Conservation (phyloP, 345 rosid genomes). For the Syzygium jambos region DNA sequence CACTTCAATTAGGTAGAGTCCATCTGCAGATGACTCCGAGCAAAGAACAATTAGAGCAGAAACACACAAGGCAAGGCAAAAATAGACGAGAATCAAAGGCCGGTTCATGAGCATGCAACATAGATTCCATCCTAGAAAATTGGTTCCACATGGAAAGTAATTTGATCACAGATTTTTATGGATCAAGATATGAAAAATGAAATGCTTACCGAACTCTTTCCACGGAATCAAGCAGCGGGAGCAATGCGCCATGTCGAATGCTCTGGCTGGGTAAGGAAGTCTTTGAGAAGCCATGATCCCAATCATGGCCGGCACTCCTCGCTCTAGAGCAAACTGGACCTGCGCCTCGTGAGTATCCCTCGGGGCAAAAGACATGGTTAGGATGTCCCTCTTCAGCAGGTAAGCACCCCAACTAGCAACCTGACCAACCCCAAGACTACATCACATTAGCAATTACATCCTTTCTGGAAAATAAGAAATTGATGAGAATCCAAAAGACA, state of each 20-base stretch:
- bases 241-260: constrained; percentile 96
- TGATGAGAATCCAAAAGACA: background rate
- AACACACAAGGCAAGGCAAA: background rate
- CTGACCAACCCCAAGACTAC: constrained; percentile 15
- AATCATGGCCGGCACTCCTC: constrained; percentile 96
- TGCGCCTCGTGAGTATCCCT: constrained; percentile 98
- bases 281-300: constrained; percentile 79
- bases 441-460: background rate
- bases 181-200: background rate
- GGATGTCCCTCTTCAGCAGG: constrained; percentile 70
- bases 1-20: constrained; percentile 76
- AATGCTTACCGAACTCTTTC: constrained; percentile 44
- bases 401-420: constrained; percentile 98
- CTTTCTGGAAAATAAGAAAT: background rate
- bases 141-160: background rate
- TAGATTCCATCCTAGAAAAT: background rate
- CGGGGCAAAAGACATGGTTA: constrained; percentile 88
- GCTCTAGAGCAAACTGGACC: constrained; percentile 90
- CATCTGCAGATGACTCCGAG: constrained; percentile 33
- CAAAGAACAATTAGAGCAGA: background rate
- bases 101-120: background rate
- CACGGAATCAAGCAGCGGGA: constrained; percentile 98
- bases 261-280: constrained; percentile 92
- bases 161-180: background rate
- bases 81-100: background rate